Evolutionary conservation across 2,329 filamentous ascomycete species (phyloP).

Genomic region (Polytolypa hystricis): DNA sequence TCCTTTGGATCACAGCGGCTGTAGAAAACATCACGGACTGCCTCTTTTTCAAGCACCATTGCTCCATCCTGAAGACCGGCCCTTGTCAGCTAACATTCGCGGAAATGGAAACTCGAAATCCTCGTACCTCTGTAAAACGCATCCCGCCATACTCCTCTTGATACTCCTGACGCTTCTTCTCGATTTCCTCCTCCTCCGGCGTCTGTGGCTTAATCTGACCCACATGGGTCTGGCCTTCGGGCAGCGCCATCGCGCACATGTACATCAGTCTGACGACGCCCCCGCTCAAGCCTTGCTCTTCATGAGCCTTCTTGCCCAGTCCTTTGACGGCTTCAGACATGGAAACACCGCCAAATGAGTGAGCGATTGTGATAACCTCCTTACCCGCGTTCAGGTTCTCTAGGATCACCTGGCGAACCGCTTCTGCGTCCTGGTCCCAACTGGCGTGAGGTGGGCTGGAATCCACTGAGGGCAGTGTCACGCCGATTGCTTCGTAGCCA

Average conservation of each 20-base stretch:
- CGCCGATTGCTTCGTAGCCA: constrained; percentile 5
- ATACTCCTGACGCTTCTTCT: constrained; percentile 11
- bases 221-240: constrained; percentile 16
- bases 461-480: constrained; percentile 11
- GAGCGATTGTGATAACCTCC: constrained; percentile 21
- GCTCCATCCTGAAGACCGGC: constrained; percentile 19
- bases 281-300: constrained; percentile 10
- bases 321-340: constrained; percentile 22
- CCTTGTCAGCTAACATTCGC: not conserved
- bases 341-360: constrained; percentile 24
- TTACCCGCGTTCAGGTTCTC: constrained; percentile 16
- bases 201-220: constrained; percentile 16
- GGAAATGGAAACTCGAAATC: not conserved
- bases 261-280: constrained; percentile 18
- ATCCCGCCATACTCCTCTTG: constrained; percentile 12
- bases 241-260: constrained; percentile 18
- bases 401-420: constrained; percentile 10
- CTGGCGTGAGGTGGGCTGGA: constrained; percentile 16
- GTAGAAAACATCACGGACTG: constrained; percentile 15
- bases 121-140: constrained; percentile 12
- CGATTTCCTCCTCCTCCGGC: constrained; percentile 17
- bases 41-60: constrained; percentile 12
- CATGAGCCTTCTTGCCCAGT: constrained; percentile 16
- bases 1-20: constrained; percentile 17
- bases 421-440: constrained; percentile 20